A percentile compares a stretch with the other conserved stretches of the same genome.
Evolutionary conservation across 768 basidiomycete genomes (phyloP).

Genomic region (Sutorius australiensis): DNA sequence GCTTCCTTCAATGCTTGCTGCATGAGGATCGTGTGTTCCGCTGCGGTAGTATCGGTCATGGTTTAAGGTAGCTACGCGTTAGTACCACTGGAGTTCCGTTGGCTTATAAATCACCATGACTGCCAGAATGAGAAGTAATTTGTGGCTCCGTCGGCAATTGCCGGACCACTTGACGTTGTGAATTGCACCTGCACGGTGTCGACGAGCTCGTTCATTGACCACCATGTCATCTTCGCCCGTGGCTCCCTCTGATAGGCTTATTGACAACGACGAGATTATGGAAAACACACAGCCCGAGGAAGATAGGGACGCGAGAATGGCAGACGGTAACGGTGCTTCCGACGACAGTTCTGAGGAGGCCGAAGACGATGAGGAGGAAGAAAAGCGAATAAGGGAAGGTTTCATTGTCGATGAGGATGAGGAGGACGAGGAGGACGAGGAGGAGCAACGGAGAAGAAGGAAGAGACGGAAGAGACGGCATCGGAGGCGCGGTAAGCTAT

Average conservation of each 20-base stretch:
- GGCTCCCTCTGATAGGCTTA: conserved; percentile 31
- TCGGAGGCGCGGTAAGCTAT: conserved; percentile 44
- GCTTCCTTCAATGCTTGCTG: conserved; percentile 69
- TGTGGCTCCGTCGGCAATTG: conserved; percentile 28
- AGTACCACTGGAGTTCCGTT: not conserved
- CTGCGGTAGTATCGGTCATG: conserved; percentile 9
- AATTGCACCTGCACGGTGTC: conserved; percentile 1
- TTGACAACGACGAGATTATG: conserved; percentile 61
- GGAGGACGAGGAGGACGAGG: conserved; percentile 79
- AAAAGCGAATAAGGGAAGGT: conserved; percentile 71
- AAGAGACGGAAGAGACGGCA: conserved; percentile 69
- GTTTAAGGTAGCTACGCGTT: not conserved
- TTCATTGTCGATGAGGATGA: conserved; percentile 94
- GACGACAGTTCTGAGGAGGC: conserved; percentile 89
- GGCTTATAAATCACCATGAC: no score
- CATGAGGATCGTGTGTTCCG: conserved; percentile 44
- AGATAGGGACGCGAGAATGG: conserved; percentile 51
- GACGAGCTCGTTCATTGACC: conserved; percentile 22
- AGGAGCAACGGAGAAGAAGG: conserved; percentile 51
- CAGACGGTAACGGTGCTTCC: conserved; percentile 43
- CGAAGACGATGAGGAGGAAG: conserved; percentile 90
- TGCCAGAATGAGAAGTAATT: not conserved
- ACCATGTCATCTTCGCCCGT: conserved; percentile 56
- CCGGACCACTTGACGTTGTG: conserved; percentile 10
- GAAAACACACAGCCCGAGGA: conserved; percentile 46